Evolutionary conservation across 208 protist species (phyloP), one percentile per base, ranked within the genome.

Genomic region (Porcisia deanei): DNA sequence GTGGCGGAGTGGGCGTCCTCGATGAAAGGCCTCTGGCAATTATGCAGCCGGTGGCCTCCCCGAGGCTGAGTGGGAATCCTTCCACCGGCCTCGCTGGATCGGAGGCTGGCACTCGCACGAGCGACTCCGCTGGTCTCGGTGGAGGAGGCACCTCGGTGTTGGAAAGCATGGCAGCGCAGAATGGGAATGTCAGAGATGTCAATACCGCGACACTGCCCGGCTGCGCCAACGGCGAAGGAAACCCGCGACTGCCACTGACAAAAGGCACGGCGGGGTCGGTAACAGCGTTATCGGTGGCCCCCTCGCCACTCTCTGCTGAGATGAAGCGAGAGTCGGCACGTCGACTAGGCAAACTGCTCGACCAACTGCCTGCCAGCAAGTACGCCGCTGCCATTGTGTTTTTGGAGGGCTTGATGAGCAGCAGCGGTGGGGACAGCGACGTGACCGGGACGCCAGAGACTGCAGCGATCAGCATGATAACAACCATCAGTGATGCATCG

Each of bases 351-450:
- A 75, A 80, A 34, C 67, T 89, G 45, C 77, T 94, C 34, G 58
- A 67, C n/a, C 84, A 86, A 49, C 81, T 96, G 41, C 84, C 91
- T 18, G n/a, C 61, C 12, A 73, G 22, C 67, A 85, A 91, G 73
- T 87, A 91, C 66, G 74, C 82, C 9, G 82, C 89, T 5, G 88
- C 84, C 0, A 74, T 90, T 37, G 88, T 88, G 0, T 94, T 93
- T 55, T 41, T 96, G 7, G 89, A 96, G 65, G 85, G 86, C 20
- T 69, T 96, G 9, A 43, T 91, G 52, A 81, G 73, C 45, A 68
- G 47, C 73, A 79, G 66, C 71, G 71, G 59, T 22, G 43, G 37
- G 3, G 64, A n/a, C 60, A 65, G 53, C 69, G 71, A 82, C 22
- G 57, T 41, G 25, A 30, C 52, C 14, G 67, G 41, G 49, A 61